A percentile compares a stretch with the other conserved stretches of the same genome.
phyloP scores from a whole-genome alignment of 768 basidiomycete species.

The Gloeopeniophorella convolvens region DNA sequence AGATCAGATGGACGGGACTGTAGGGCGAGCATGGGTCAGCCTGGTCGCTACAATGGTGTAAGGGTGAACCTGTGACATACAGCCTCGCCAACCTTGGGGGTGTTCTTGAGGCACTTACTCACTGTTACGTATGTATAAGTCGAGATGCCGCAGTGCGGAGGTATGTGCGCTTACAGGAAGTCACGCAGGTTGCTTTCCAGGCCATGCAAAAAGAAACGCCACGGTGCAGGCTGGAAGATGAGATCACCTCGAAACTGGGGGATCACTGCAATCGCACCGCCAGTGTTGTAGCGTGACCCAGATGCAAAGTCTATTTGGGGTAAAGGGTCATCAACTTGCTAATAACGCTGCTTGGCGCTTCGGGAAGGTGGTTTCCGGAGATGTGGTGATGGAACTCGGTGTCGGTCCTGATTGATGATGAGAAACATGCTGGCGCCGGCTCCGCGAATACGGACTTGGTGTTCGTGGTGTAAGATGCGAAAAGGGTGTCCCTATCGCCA shows the following conservation, averaged over 20 bases:
- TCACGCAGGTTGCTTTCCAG: slow-evolving; percentile 20
- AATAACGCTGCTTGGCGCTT: background rate
- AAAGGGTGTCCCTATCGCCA: too few relatives aligned
- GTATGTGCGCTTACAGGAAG: slow-evolving; percentile 22
- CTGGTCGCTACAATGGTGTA: too few relatives aligned
- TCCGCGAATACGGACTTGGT: too few relatives aligned
- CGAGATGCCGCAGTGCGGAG: background rate
- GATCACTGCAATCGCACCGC: background rate
- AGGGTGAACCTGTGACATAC: too few relatives aligned
- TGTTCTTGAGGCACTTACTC: slow-evolving; percentile 8
- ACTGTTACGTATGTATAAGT: slow-evolving; percentile 5
- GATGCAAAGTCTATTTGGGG: background rate
- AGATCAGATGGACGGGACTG: slow-evolving; percentile 17
- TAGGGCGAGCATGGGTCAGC: too few relatives aligned
- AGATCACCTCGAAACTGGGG: slow-evolving; percentile 27
- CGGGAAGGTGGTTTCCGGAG: background rate
- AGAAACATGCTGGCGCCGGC: too few relatives aligned
- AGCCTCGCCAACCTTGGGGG: background rate
- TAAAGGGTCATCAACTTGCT: background rate
- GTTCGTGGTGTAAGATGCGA: too few relatives aligned
- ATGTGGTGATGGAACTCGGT: background rate
- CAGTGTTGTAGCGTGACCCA: too few relatives aligned
- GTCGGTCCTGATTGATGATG: slow-evolving; percentile 5
- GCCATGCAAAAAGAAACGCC: slow-evolving; percentile 24
- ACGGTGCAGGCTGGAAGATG: slow-evolving; percentile 25